These are phyloP conservation scores for Lachnellula subtilissima DNA, from an alignment of 2,329 filamentous ascomycete species.

Conservation along the genomic window DNA sequence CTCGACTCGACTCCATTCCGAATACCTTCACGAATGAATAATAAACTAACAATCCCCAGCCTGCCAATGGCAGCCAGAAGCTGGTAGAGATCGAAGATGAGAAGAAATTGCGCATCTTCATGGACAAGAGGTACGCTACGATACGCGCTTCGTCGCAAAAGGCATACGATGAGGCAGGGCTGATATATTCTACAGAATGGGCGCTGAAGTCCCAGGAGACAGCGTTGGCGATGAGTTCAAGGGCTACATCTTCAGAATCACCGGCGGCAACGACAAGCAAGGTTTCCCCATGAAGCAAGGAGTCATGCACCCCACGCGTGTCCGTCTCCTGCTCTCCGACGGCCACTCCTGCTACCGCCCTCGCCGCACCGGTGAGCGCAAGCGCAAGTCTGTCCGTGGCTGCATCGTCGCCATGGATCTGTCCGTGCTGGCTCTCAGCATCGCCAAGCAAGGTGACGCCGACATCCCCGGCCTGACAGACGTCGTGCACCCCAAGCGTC, in stretches of 20 bases:
- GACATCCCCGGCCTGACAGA: conserved; percentile 97
- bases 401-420: conserved; percentile 98
- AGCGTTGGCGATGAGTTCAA: conserved; percentile 98
- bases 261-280: conserved; percentile 99
- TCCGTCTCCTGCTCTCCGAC: conserved; percentile 89
- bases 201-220: conserved; percentile 87
- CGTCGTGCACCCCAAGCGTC: conserved; percentile 96
- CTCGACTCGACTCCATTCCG: too few relatives aligned
- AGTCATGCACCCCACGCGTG: conserved; percentile 98
- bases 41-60: conserved; percentile 36
- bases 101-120: conserved; percentile 97
- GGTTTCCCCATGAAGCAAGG: conserved; percentile 99
- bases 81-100: conserved; percentile 99
- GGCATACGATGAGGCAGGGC: conserved; percentile 14
- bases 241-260: conserved; percentile 99
- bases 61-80: conserved; percentile 99
- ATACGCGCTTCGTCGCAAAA: conserved; percentile 43
- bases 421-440: conserved; percentile 85
- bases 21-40: not conserved
- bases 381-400: conserved; percentile 98
- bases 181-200: conserved; percentile 55
- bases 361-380: conserved; percentile 96
- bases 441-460: conserved; percentile 96
- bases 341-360: conserved; percentile 99
- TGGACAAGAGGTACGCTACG: conserved; percentile 73